phyloP scores from a whole-genome alignment of 2,329 filamentous ascomycete species.

The Penicillium sp. region DNA sequence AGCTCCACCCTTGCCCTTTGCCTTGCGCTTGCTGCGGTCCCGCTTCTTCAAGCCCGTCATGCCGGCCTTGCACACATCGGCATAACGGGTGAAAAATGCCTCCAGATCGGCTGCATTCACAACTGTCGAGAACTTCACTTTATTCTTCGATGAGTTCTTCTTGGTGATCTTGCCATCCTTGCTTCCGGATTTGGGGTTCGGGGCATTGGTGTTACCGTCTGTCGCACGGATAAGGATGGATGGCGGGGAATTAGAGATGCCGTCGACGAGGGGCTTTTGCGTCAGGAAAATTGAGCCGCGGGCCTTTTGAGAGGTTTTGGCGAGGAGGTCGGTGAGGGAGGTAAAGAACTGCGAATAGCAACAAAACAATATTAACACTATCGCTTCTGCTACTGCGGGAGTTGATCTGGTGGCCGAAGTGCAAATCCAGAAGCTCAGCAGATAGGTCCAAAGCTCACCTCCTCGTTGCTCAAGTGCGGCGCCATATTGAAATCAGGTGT shows the following conservation, averaged over 20 bases:
- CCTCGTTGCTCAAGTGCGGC: slow-evolving; percentile 43
- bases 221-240: slow-evolving; percentile 81
- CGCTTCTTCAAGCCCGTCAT: slow-evolving; percentile 92
- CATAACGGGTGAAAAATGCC: slow-evolving; percentile 79
- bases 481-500: slow-evolving; percentile 29
- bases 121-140: slow-evolving; percentile 78
- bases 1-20: slow-evolving; percentile 56
- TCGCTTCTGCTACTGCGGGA: slow-evolving; percentile 1
- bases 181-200: slow-evolving; percentile 37
- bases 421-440: neutral
- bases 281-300: slow-evolving; percentile 48
- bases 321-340: slow-evolving; percentile 42
- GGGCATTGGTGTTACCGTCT: slow-evolving; percentile 67
- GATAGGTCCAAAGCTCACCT: slow-evolving; percentile 32
- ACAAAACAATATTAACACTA: slow-evolving; percentile 17
- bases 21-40: slow-evolving; percentile 69
- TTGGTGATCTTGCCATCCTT: slow-evolving; percentile 41
- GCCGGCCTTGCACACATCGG: slow-evolving; percentile 84
- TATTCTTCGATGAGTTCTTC: slow-evolving; percentile 52
- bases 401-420: slow-evolving; percentile 13
- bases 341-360: slow-evolving; percentile 43
- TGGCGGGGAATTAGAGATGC: slow-evolving; percentile 64
- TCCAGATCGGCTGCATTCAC: slow-evolving; percentile 77
- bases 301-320: slow-evolving; percentile 40
- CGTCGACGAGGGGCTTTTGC: slow-evolving; percentile 42